These are phyloP conservation scores for Psilocybe azurescens DNA, from an alignment of 768 basidiomycete species.

Conservation along the genomic window DNA sequence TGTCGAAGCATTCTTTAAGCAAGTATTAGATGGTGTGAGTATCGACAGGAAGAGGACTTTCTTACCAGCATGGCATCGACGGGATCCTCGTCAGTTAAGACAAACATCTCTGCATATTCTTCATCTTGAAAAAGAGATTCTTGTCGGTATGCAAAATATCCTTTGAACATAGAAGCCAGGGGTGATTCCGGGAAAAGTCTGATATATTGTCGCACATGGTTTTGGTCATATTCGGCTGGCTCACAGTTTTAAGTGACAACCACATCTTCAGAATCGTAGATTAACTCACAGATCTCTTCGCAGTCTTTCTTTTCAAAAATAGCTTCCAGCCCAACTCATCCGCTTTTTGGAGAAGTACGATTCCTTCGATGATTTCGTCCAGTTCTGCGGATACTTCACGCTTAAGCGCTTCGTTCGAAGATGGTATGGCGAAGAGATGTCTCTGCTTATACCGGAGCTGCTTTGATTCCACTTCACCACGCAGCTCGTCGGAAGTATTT, in stretches of 20 bases:
- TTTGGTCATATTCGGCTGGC: constrained; percentile 65
- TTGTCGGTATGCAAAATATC: constrained; percentile 70
- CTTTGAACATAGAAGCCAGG: constrained; percentile 61
- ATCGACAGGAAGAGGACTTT: constrained; percentile 2
- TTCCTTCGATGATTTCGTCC: constrained; percentile 74
- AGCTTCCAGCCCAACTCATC: constrained; percentile 86
- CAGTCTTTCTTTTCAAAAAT: constrained; percentile 77
- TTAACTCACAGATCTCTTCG: constrained; percentile 62
- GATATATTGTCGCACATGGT: constrained; percentile 63
- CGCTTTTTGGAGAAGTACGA: constrained; percentile 73
- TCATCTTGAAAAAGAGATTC: constrained; percentile 45
- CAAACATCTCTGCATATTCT: constrained; percentile 37
- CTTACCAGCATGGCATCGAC: constrained; percentile 68
- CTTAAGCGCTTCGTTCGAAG: constrained; percentile 45
- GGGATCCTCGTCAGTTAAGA: constrained; percentile 52
- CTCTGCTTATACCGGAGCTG: constrained; percentile 68
- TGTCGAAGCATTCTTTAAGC: constrained; percentile 58
- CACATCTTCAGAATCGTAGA: neutral
- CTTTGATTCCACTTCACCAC: constrained; percentile 78
- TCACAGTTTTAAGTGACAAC: neutral
- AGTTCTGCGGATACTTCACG: constrained; percentile 60
- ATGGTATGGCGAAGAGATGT: constrained; percentile 65
- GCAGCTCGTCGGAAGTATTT: constrained; percentile 76
- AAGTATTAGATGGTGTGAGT: neutral
- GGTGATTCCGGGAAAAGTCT: constrained; percentile 65